phyloP scores from a whole-genome alignment of 805 yeast species.

The Starmerella potacharoeniae region DNA sequence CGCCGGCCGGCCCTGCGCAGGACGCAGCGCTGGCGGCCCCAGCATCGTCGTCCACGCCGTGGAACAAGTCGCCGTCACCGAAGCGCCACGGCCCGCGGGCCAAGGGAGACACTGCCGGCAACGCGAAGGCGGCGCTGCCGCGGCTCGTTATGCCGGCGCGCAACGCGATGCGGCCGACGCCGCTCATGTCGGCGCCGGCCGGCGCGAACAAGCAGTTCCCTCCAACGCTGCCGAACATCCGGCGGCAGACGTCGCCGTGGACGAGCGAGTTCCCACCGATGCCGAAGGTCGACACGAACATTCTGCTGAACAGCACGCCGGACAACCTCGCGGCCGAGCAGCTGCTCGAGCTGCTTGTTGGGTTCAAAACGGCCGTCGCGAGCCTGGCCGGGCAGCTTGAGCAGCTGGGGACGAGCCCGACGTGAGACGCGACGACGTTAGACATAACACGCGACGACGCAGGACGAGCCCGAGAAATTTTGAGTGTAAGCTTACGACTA shows the following conservation, averaged over 20 bases:
- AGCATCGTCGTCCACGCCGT: constrained; percentile 4
- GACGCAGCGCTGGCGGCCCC: neutral
- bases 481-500: too few species aligned
- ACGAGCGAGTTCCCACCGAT: constrained; percentile 24
- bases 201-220: constrained; percentile 2
- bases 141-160: constrained; percentile 17
- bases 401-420: neutral
- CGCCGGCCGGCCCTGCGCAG: neutral
- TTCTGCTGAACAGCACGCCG: constrained; percentile 32
- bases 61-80: constrained; percentile 17
- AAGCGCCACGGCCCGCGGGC: neutral
- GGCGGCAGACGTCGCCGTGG: neutral
- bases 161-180: neutral
- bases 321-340: constrained; percentile 27
- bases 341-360: constrained; percentile 26
- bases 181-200: constrained; percentile 12
- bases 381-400: constrained; percentile 14
- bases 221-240: neutral
- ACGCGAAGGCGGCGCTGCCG: constrained; percentile 7
- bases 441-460: too few species aligned
- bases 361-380: constrained; percentile 23
- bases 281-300: constrained; percentile 29
- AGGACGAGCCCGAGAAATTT: too few species aligned
- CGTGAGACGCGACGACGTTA: too few species aligned
- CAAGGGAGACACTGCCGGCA: neutral